These are phyloP conservation scores for Talaromyces proteolyticus DNA, from an alignment of 495 filamentous ascomycete genomes.

Conservation along the genomic window DNA sequence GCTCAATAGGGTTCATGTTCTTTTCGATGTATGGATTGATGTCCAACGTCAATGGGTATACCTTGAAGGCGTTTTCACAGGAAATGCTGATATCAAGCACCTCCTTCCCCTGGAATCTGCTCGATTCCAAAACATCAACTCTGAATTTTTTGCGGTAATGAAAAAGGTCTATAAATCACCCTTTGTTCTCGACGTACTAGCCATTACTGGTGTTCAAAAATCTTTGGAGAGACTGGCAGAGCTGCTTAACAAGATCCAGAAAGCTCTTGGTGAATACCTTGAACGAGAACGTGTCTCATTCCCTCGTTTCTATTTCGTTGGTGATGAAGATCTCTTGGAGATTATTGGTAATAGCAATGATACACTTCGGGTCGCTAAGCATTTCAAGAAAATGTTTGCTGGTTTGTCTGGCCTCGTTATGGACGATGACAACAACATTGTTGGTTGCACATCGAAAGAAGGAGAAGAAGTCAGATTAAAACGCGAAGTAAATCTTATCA, in stretches of 20 bases:
- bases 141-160: conserved; percentile 95
- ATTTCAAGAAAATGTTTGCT: conserved; percentile 99
- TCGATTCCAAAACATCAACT: conserved; percentile 97
- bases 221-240: conserved; percentile 91
- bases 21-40: conserved; percentile 99
- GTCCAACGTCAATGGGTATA: conserved; percentile 99
- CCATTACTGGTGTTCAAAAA: conserved; percentile 91
- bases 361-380: conserved; percentile 89
- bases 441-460: conserved; percentile 92
- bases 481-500: conserved; percentile 83
- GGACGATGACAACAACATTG: conserved; percentile 83
- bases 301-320: conserved; percentile 98
- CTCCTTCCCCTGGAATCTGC: conserved; percentile 92
- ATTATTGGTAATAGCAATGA: conserved; percentile 99
- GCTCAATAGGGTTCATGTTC: conserved; percentile 90
- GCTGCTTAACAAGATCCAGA: conserved; percentile 97
- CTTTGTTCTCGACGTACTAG: conserved; percentile 88
- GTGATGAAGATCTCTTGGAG: conserved; percentile 97
- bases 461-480: conserved; percentile 84
- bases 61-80: conserved; percentile 95
- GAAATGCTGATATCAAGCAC: conserved; percentile 98
- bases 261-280: conserved; percentile 96
- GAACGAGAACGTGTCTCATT: conserved; percentile 96
- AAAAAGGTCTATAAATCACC: conserved; percentile 97
- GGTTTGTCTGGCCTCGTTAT: conserved; percentile 84